phyloP scores from a whole-genome alignment of 371 early-diverging fungal genomes.

The Mortierella sp. region DNA sequence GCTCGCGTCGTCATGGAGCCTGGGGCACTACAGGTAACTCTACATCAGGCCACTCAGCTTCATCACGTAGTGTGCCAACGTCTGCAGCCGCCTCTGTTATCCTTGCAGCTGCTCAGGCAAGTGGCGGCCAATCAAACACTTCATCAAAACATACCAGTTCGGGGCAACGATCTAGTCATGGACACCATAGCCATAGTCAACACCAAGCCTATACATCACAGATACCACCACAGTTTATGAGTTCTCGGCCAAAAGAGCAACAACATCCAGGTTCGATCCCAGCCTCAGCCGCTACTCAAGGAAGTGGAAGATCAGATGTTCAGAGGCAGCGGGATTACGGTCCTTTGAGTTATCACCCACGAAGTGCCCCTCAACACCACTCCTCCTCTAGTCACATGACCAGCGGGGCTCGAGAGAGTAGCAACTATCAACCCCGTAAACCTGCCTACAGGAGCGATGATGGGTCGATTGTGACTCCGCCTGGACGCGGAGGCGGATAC shows the following conservation, averaged over 20 bases:
- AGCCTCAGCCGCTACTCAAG: not conserved
- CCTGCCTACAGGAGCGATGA: slow-evolving; percentile 25
- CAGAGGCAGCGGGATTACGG: slow-evolving; percentile 31
- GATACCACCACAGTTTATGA: slow-evolving; percentile 36
- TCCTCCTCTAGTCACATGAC: slow-evolving; percentile 20
- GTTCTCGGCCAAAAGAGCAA: slow-evolving; percentile 26
- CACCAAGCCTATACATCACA: slow-evolving; percentile 33
- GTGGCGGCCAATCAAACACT: slow-evolving; percentile 15
- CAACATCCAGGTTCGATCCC: slow-evolving; percentile 14
- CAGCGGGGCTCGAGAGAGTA: slow-evolving; percentile 36
- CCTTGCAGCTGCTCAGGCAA: slow-evolving; percentile 13
- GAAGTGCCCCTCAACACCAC: slow-evolving; percentile 14
- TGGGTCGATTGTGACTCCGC: slow-evolving; percentile 8
- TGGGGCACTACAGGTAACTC: slow-evolving; percentile 17
- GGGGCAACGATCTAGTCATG: slow-evolving; percentile 17
- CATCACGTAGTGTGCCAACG: slow-evolving; percentile 21
- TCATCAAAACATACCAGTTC: slow-evolving; percentile 21
- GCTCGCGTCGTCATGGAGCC: slow-evolving; percentile 27
- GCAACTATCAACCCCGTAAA: slow-evolving; percentile 38
- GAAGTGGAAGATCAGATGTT: slow-evolving; percentile 13
- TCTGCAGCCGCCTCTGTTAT: slow-evolving; percentile 14
- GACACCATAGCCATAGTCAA: slow-evolving; percentile 19
- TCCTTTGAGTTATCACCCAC: slow-evolving; percentile 10
- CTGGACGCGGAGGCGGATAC: slow-evolving; percentile 25
- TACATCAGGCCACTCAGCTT: slow-evolving; percentile 4